phyloP scores from a whole-genome alignment of 2,329 filamentous ascomycete genomes.

The Cladosporium colombiae region DNA sequence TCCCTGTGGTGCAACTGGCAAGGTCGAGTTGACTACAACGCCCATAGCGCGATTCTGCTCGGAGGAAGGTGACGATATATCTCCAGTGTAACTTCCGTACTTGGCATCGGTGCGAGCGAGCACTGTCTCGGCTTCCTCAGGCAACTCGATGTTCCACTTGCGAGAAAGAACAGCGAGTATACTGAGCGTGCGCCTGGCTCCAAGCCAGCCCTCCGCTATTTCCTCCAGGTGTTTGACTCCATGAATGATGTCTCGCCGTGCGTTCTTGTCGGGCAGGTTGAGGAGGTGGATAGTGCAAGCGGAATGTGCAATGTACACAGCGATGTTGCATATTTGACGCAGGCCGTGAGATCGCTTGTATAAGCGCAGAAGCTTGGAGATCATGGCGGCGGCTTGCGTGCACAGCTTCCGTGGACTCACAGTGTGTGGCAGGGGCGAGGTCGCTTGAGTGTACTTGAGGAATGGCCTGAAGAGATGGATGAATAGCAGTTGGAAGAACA shows the following conservation, averaged over 20 bases:
- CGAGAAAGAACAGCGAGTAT: slow-evolving; percentile 81
- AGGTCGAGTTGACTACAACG: neutral
- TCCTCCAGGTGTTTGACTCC: slow-evolving; percentile 91
- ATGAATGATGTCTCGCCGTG: slow-evolving; percentile 84
- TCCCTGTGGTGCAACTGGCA: neutral
- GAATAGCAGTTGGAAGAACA: slow-evolving; percentile 96
- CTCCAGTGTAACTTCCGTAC: slow-evolving; percentile 69
- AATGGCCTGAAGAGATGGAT: slow-evolving; percentile 96
- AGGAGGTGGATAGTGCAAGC: slow-evolving; percentile 93
- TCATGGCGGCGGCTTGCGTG: slow-evolving; percentile 82
- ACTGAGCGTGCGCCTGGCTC: slow-evolving; percentile 78
- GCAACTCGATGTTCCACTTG: slow-evolving; percentile 88
- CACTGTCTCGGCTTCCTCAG: slow-evolving; percentile 75
- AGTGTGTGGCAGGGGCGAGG: slow-evolving; percentile 80
- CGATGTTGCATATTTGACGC: slow-evolving; percentile 93
- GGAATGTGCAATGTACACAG: slow-evolving; percentile 91
- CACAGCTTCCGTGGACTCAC: slow-evolving; percentile 90
- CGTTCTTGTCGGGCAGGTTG: slow-evolving; percentile 89
- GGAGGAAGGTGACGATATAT: slow-evolving; percentile 57
- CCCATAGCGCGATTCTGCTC: slow-evolving; percentile 9
- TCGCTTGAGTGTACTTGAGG: slow-evolving; percentile 79
- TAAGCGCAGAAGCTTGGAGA: slow-evolving; percentile 89
- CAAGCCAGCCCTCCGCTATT: slow-evolving; percentile 92
- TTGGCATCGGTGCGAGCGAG: slow-evolving; percentile 77
- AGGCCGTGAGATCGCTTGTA: slow-evolving; percentile 92